These are phyloP conservation scores for Psilocybe tampanensis DNA, from an alignment of 768 basidiomycete species.

Conservation along the genomic window DNA sequence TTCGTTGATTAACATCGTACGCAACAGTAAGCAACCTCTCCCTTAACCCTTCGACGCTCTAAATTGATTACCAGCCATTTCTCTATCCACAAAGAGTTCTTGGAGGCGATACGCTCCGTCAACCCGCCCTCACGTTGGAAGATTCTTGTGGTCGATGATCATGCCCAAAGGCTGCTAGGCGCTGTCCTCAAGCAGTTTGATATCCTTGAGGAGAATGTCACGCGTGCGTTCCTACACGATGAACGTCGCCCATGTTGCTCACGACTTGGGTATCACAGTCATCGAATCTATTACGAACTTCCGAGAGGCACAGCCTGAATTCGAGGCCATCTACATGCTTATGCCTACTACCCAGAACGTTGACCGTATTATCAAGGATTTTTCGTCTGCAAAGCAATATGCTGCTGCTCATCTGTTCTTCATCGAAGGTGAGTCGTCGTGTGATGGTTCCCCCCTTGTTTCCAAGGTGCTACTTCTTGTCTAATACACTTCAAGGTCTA, in stretches of 20 bases:
- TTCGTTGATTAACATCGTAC: conserved; percentile 44
- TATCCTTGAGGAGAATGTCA: conserved; percentile 94
- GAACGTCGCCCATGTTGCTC: neutral
- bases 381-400: conserved; percentile 67
- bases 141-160: conserved; percentile 94
- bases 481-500: conserved; percentile 51
- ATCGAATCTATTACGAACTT: conserved; percentile 87
- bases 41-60: neutral
- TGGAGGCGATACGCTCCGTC: conserved; percentile 86
- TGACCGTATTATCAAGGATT: conserved; percentile 88
- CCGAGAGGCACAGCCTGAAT: conserved; percentile 80
- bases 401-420: conserved; percentile 91
- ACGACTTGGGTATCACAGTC: conserved; percentile 47
- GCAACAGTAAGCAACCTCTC: conserved; percentile 37
- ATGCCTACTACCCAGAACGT: conserved; percentile 96
- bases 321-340: conserved; percentile 92
- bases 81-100: conserved; percentile 59
- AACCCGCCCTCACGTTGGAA: conserved; percentile 93
- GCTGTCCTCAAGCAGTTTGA: conserved; percentile 92
- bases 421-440: conserved; percentile 64
- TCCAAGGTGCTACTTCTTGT: neutral
- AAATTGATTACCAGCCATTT: conserved; percentile 3
- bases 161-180: conserved; percentile 81
- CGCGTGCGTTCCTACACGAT: conserved; percentile 58
- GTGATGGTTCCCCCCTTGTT: neutral